Evolutionary conservation across 2,329 filamentous ascomycete species (phyloP).

Genomic region (Aspergillus sp.): DNA sequence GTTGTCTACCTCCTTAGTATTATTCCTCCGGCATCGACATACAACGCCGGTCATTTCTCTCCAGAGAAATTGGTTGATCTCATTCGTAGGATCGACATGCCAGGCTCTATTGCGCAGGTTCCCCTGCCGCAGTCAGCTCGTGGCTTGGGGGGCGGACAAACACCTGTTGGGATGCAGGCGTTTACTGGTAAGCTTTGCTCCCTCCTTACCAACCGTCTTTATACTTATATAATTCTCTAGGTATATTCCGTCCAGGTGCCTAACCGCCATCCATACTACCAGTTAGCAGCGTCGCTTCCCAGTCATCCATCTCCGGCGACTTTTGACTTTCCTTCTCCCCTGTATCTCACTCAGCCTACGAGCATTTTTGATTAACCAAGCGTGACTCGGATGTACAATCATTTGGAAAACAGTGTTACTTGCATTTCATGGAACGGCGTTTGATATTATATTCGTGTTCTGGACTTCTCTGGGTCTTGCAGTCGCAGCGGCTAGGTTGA

Average conservation of each 20-base stretch:
- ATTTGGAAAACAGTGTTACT: constrained; percentile 5
- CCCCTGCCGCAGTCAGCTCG: constrained; percentile 27
- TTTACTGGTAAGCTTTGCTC: constrained; percentile 25
- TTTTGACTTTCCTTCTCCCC: background rate
- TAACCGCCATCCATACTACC: background rate
- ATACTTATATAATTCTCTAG: background rate
- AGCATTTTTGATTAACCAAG: constrained; percentile 1
- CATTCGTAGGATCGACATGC: constrained; percentile 60
- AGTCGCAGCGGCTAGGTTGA: background rate
- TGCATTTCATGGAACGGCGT: constrained; percentile 16
- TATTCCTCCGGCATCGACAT: constrained; percentile 64
- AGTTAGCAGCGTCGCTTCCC: background rate
- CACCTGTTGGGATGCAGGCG: constrained; percentile 16
- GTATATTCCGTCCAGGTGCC: background rate
- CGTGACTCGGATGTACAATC: constrained; percentile 9
- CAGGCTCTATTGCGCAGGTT: constrained; percentile 41
- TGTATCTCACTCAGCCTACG: background rate
- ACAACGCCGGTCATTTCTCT: constrained; percentile 62
- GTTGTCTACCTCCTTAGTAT: constrained; percentile 58
- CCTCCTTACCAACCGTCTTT: background rate
- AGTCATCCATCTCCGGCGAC: too few relatives aligned
- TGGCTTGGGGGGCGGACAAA: constrained; percentile 20
- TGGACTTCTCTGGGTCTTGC: background rate
- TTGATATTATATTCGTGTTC: constrained; percentile 4
- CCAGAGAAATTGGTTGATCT: constrained; percentile 64